These are phyloP conservation scores for Picea glauca DNA, from an alignment of 75 land plant genomes.

Conservation along the genomic window DNA sequence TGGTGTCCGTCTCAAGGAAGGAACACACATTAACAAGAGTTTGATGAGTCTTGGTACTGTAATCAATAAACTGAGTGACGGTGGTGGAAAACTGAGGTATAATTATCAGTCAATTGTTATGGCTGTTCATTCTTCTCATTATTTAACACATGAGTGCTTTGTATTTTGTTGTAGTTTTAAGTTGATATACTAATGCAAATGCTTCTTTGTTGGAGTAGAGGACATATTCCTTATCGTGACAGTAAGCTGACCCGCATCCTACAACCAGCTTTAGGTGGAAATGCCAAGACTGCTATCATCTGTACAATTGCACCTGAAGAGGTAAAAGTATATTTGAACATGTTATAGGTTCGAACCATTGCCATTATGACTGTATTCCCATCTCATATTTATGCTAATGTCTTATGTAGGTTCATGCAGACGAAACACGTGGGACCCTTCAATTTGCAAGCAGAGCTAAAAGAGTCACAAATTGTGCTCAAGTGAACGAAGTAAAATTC, in stretches of 20 bases:
- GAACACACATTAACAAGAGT: conserved; percentile 95
- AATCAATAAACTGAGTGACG: conserved; percentile 93
- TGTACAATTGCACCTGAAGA: conserved; percentile 99
- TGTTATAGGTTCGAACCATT: not conserved
- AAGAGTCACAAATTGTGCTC: conserved; percentile 90
- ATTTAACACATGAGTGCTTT: not conserved
- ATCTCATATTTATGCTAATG: not conserved
- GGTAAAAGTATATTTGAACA: conserved; percentile 31
- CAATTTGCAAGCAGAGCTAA: conserved; percentile 99
- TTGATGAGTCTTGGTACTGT: conserved; percentile 94
- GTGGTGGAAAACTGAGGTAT: conserved; percentile 80
- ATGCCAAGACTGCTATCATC: conserved; percentile 98
- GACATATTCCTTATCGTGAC: conserved; percentile 95
- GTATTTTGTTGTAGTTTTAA: conserved; percentile 8
- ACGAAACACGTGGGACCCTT: conserved; percentile 95
- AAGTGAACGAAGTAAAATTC: conserved; percentile 88
- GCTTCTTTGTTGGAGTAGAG: conserved; percentile 41
- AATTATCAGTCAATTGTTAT: not conserved
- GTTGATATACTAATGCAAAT: not conserved
- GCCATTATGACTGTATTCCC: not conserved
- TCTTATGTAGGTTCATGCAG: conserved; percentile 68
- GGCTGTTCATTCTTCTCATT: conserved; percentile 1
- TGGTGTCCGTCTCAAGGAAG: conserved; percentile 97
- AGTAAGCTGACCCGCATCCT: conserved; percentile 98
- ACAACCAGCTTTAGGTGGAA: conserved; percentile 96